Evolutionary conservation across 306 rosid species (phyloP), one percentile per base, ranked within the genome.

Genomic region (Quercus glauca): DNA sequence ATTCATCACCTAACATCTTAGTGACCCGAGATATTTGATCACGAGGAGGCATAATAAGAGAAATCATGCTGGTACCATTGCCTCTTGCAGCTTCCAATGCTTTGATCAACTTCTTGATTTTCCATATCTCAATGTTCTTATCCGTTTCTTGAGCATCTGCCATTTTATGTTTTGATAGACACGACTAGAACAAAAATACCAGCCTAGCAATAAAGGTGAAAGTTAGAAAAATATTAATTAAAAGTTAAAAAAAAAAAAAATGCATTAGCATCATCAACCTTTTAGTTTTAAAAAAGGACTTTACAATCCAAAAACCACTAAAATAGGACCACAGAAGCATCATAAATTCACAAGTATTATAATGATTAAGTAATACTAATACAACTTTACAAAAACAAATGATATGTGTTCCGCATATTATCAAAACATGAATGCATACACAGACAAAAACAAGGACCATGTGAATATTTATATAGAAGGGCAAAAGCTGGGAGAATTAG

Each of bases 31-130:
- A 68, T 33, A 68, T 68, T 68, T 68, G 72, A 68, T 68, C 72
- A 3, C 72, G 72, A 2, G 72, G 72, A 35, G 72, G 72, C 72
- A 68, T 68, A 33, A 68, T 68, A 35, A 68, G 72, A 68, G 72
- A 68, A 33, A 68, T 68, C 72, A 68, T 68, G 72, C 72, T 68
- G 52, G 72, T 68, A 68, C 72, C 72, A 68, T 68, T 68, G 52
- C 72, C 72, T 35, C 72, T 35, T 35, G 72, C 72, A 68, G 72
- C 8, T 68, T 68, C 72, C 72, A 68, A 37, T 35, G 72, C 72
- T 68, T 68, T 68, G 6, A 68, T 68, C 72, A 68, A 35, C 11
- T 68, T 68, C 72, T 68, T 68, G 15, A 68, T 68, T 68, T 68
- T 68, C 72, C 72, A 68, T 35, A 68, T 68, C 72, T 68, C 72